A percentile compares a stretch with the other conserved stretches of the same genome.
Conservation (phyloP, 805 yeast species). For the Wickerhamiella kazuoi region DNA sequence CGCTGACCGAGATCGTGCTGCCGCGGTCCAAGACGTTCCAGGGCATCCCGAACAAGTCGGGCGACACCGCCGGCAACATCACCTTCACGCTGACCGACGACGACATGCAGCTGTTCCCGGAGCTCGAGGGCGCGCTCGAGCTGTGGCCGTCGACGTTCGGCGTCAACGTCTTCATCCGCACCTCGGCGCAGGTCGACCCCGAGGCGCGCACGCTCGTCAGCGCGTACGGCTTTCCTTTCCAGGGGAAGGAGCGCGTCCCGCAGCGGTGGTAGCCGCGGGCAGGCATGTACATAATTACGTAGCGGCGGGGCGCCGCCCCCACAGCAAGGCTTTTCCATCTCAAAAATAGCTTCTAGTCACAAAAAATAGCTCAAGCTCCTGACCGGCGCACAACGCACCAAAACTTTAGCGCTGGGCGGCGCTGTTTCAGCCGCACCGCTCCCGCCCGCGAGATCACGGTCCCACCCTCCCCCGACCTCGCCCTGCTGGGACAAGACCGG, state of each 20-base stretch:
- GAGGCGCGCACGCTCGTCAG: constrained; percentile 77
- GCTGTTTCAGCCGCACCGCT: not conserved
- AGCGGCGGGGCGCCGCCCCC: too few relatives aligned
- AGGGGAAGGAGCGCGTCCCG: constrained; percentile 30
- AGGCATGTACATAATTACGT: too few relatives aligned
- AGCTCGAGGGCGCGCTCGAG: constrained; percentile 77
- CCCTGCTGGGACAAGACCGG: not conserved
- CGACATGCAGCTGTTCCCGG: constrained; percentile 75
- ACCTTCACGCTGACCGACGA: constrained; percentile 68
- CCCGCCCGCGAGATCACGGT: not conserved
- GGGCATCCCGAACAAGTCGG: constrained; percentile 60
- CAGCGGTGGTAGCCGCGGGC: constrained; percentile 12
- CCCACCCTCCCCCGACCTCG: not conserved
- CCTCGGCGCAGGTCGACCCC: constrained; percentile 75
- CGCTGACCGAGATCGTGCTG: constrained; percentile 78
- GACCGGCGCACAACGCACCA: not conserved
- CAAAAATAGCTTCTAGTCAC: not conserved
- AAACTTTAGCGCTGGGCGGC: not conserved
- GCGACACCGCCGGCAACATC: constrained; percentile 74
- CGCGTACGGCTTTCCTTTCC: constrained; percentile 67
- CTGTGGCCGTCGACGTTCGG: constrained; percentile 78
- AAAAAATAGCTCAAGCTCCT: too few relatives aligned
- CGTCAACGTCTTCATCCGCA: constrained; percentile 66
- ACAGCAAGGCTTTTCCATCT: too few relatives aligned
- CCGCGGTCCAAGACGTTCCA: constrained; percentile 81